Conservation (phyloP, 2,329 filamentous ascomycete genomes). For the Apiospora marii region DNA sequence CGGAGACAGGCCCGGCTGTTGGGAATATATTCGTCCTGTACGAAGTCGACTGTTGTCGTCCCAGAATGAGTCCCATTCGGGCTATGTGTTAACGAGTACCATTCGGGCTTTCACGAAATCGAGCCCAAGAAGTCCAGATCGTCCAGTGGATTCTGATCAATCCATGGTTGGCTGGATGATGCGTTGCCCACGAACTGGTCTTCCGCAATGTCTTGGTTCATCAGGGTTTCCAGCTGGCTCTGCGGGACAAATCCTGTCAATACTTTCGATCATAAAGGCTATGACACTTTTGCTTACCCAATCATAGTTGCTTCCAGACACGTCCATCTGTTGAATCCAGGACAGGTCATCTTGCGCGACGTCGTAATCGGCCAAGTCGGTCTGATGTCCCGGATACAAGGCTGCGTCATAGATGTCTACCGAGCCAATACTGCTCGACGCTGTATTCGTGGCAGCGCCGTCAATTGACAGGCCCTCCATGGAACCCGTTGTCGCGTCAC, state of each 20-base stretch:
- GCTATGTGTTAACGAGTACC: background rate
- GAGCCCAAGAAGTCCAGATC: slow-evolving; percentile 25
- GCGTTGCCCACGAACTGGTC: slow-evolving; percentile 4
- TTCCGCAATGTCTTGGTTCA: slow-evolving; percentile 5
- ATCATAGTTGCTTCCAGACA: slow-evolving; percentile 23
- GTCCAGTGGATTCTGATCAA: slow-evolving; percentile 25
- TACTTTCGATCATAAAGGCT: background rate
- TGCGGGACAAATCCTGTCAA: background rate
- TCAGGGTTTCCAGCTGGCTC: slow-evolving; percentile 24
- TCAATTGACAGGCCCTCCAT: slow-evolving; percentile 34
- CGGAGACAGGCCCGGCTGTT: background rate
- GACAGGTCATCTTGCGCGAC: background rate
- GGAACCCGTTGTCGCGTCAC: slow-evolving; percentile 25
- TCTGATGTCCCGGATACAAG: background rate
- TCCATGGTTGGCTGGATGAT: slow-evolving; percentile 11
- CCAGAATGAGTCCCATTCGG: background rate
- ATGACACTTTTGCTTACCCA: slow-evolving; percentile 25
- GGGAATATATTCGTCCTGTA: background rate
- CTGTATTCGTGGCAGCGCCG: slow-evolving; percentile 19
- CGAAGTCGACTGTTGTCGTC: background rate
- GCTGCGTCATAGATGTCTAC: background rate
- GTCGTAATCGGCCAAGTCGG: background rate
- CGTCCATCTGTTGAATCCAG: slow-evolving; percentile 23
- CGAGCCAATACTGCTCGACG: background rate
- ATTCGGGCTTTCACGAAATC: background rate